phyloP scores from a whole-genome alignment of 768 basidiomycete genomes.

The Rhodotorula babjevae region DNA sequence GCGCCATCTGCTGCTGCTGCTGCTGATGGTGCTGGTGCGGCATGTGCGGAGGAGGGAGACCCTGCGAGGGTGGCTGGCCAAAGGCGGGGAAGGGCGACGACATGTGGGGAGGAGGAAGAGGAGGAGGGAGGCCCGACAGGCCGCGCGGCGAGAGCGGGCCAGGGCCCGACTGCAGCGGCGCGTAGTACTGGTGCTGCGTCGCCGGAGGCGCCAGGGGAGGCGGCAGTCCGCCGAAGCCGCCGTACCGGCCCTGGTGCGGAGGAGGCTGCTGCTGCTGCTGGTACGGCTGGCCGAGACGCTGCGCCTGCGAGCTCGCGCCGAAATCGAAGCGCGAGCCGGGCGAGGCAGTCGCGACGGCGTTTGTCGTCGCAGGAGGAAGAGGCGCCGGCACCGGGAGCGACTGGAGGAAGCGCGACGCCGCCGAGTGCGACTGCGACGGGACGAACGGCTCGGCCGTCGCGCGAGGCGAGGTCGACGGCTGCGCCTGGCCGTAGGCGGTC shows the following conservation, averaged over 20 bases:
- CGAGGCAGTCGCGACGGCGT: constrained; percentile 8
- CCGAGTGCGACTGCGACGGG: constrained; percentile 5
- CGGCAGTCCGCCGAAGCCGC: not conserved
- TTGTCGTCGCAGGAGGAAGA: constrained; percentile 23
- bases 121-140: not conserved
- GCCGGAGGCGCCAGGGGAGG: constrained; percentile 9
- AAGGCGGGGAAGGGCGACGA: not conserved
- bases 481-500: not conserved
- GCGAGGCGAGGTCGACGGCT: constrained; percentile 6
- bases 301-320: not conserved
- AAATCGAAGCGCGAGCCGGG: constrained; percentile 8
- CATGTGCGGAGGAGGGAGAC: not conserved
- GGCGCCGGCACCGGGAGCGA: constrained; percentile 4
- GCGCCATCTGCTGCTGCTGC: not conserved
- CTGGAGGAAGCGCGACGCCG: constrained; percentile 34
- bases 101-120: constrained; percentile 6
- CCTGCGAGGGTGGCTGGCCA: not conserved
- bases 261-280: not conserved
- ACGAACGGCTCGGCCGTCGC: constrained; percentile 29
- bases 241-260: not conserved
- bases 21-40: constrained; percentile 10
- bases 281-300: not conserved
- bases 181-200: constrained; percentile 21
- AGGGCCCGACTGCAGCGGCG: not conserved
- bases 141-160: constrained; percentile 12